These are phyloP conservation scores for Russula foetens DNA, from an alignment of 768 basidiomycete species.

Conservation along the genomic window DNA sequence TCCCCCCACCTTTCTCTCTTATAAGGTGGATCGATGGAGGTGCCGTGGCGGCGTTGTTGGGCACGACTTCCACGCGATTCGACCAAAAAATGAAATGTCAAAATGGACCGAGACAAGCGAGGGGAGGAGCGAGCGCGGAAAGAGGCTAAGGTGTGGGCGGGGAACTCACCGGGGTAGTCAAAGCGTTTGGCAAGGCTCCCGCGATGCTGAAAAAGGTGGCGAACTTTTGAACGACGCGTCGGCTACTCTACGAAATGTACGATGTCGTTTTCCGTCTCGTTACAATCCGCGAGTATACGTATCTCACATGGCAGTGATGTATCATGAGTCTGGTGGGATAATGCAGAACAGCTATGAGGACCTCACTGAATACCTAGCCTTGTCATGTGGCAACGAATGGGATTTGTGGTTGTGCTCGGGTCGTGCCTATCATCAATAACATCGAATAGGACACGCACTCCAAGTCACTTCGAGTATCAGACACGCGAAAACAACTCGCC, in stretches of 20 bases:
- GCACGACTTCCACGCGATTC: slow-evolving; percentile 82
- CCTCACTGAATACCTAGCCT: no score
- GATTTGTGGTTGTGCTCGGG: no score
- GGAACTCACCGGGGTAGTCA: slow-evolving; percentile 35
- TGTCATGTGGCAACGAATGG: no score
- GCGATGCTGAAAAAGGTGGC: slow-evolving; percentile 38
- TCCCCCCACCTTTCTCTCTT: background rate
- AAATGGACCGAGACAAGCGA: slow-evolving; percentile 55
- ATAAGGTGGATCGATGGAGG: slow-evolving; percentile 25
- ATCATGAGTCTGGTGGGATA: no score
- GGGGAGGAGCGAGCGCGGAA: slow-evolving; percentile 36
- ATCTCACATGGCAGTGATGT: no score
- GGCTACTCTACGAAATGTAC: background rate
- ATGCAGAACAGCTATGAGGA: no score
- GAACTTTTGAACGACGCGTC: slow-evolving; percentile 30
- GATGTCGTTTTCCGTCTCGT: background rate
- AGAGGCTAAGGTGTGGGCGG: slow-evolving; percentile 35
- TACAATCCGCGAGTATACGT: background rate
- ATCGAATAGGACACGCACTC: no score
- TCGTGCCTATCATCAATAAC: no score
- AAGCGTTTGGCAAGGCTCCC: slow-evolving; percentile 14
- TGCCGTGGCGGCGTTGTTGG: slow-evolving; percentile 37
- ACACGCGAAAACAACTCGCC: no score
- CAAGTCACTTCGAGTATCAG: no score
- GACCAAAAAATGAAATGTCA: slow-evolving; percentile 50